These are phyloP conservation scores for Paramecium octaurelia DNA, from an alignment of 73 alveolate genomes.

Conservation along the genomic window DNA sequence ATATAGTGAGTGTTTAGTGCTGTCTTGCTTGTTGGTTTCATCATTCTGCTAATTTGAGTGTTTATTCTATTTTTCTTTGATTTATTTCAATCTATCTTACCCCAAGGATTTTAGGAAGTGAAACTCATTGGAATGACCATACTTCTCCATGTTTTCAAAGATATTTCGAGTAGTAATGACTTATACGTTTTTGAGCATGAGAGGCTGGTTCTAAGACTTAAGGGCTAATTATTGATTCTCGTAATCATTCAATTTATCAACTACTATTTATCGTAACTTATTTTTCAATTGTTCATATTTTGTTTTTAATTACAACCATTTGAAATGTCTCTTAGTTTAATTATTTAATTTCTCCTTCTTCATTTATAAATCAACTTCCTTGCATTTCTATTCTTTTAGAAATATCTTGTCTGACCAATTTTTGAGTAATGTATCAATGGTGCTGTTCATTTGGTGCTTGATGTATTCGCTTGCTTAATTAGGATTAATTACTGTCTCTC, in stretches of 20 bases:
- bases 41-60: neutral
- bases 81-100: neutral
- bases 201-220: neutral
- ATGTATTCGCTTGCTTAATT: constrained; percentile 31
- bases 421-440: constrained; percentile 34
- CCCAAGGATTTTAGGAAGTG: constrained; percentile 43
- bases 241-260: constrained; percentile 56
- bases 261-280: constrained; percentile 6
- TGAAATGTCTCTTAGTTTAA: constrained; percentile 36
- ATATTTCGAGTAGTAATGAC: constrained; percentile 42
- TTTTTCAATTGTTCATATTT: constrained; percentile 51
- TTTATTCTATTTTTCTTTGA: neutral
- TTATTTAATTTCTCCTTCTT: neutral
- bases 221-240: constrained; percentile 30
- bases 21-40: neutral
- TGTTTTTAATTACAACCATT: constrained; percentile 51
- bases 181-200: constrained; percentile 29
- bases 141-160: constrained; percentile 54
- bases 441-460: constrained; percentile 9
- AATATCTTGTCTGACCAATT: constrained; percentile 32
- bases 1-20: neutral
- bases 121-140: constrained; percentile 48
- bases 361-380: constrained; percentile 19
- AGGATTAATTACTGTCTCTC: constrained; percentile 29
- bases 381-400: constrained; percentile 42